A percentile compares a stretch with the other conserved stretches of the same genome.
These are phyloP conservation scores for Angomonas ambiguus DNA, from an alignment of 208 protist genomes.

Conservation along the genomic window DNA sequence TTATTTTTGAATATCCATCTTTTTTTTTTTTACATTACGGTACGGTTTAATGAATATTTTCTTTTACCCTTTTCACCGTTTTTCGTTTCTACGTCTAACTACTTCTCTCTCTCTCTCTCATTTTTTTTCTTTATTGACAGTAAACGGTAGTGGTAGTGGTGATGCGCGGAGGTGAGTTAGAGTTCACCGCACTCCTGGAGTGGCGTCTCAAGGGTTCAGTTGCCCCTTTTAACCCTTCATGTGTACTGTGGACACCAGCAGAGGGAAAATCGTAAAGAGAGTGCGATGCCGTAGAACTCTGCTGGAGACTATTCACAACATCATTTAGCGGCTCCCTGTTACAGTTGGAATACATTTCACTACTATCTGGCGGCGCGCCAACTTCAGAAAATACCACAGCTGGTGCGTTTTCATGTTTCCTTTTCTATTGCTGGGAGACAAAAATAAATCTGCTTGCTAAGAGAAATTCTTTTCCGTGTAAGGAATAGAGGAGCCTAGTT, in stretches of 20 bases:
- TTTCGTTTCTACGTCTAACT: too few relatives aligned
- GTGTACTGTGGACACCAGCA: too few relatives aligned
- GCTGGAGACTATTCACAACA: too few relatives aligned
- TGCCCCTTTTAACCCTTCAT: not conserved
- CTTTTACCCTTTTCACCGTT: not conserved
- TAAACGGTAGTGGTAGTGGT: too few relatives aligned
- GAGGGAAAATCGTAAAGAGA: not conserved
- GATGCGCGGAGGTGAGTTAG: too few relatives aligned
- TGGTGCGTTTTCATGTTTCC: not conserved
- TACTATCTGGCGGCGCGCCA: too few relatives aligned
- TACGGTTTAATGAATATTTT: not conserved
- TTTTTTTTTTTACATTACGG: not conserved
- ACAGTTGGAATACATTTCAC: not conserved
- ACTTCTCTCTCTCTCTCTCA: slow-evolving; percentile 11
- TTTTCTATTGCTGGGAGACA: not conserved
- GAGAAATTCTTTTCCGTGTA: not conserved
- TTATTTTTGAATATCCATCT: not conserved
- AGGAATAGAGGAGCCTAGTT: too few relatives aligned
- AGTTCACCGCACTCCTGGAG: too few relatives aligned
- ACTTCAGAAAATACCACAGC: too few relatives aligned
- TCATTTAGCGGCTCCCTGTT: too few relatives aligned
- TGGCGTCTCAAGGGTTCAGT: too few relatives aligned
- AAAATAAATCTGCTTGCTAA: not conserved
- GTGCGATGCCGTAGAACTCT: too few relatives aligned
- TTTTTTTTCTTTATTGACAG: not conserved